Conservation (phyloP, 2,329 filamentous ascomycete genomes). For the Aspergillus persii region DNA sequence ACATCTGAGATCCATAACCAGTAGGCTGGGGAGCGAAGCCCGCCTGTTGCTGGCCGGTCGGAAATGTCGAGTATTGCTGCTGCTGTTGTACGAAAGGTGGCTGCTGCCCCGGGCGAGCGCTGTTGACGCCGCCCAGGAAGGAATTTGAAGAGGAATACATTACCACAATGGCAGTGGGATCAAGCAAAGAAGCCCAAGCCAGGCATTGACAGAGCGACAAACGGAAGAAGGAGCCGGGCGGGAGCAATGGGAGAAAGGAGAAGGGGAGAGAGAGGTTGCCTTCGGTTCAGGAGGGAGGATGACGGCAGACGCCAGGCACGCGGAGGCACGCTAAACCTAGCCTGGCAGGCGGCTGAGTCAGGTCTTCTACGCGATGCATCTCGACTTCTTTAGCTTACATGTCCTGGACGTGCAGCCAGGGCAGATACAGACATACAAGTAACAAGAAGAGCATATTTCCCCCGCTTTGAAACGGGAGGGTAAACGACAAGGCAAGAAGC, state of each 20-base stretch:
- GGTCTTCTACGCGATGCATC: too few relatives aligned
- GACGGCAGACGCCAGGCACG: neutral
- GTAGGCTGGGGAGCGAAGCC: constrained; percentile 56
- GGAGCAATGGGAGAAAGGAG: neutral
- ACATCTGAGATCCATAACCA: constrained; percentile 55
- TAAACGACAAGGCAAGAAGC: neutral
- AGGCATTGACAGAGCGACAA: neutral
- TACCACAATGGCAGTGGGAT: constrained; percentile 31
- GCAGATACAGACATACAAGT: neutral
- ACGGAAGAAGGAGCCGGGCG: neutral
- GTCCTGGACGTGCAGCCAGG: too few relatives aligned
- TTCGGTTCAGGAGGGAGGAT: neutral
- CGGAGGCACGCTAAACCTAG: neutral
- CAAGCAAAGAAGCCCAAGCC: constrained; percentile 14
- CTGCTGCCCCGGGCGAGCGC: constrained; percentile 67
- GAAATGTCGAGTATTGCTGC: constrained; percentile 40
- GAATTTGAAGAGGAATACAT: constrained; percentile 93
- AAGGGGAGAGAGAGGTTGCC: neutral
- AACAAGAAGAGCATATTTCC: neutral
- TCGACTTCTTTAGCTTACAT: too few relatives aligned
- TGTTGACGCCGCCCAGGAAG: constrained; percentile 76
- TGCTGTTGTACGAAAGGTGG: constrained; percentile 52
- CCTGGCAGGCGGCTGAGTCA: neutral
- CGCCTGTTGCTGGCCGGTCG: constrained; percentile 45
- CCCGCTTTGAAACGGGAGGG: neutral